These are phyloP conservation scores for Neopestalotiopsis clavispora DNA, from an alignment of 2,329 filamentous ascomycete species.

Conservation along the genomic window DNA sequence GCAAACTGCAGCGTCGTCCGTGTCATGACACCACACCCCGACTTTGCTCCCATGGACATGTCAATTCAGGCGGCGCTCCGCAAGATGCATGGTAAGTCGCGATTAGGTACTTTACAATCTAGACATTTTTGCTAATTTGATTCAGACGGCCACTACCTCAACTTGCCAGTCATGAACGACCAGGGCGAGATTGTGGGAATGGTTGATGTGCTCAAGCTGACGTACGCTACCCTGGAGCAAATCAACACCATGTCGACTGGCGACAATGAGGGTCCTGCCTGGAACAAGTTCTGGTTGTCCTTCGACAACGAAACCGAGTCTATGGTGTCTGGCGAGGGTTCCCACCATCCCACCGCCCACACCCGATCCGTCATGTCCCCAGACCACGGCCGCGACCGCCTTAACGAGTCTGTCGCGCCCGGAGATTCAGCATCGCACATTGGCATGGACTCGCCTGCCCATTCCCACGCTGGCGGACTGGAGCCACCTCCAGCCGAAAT, in stretches of 20 bases:
- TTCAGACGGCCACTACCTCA: constrained; percentile 94
- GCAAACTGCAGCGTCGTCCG: constrained; percentile 95
- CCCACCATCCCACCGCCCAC: constrained; percentile 69
- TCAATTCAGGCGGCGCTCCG: constrained; percentile 96
- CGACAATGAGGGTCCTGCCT: constrained; percentile 92
- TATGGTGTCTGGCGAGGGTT: constrained; percentile 90
- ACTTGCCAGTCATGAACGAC: constrained; percentile 98
- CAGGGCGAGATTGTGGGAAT: constrained; percentile 97
- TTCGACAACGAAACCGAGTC: constrained; percentile 95
- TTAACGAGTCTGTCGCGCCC: constrained; percentile 82
- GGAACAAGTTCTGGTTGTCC: constrained; percentile 99
- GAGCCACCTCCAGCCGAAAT: constrained; percentile 69
- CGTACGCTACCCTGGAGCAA: constrained; percentile 96
- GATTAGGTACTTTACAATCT: neutral
- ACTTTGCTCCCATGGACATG: constrained; percentile 99
- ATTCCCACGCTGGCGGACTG: constrained; percentile 59
- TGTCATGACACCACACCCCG: constrained; percentile 98
- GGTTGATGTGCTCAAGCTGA: constrained; percentile 98
- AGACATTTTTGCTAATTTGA: neutral
- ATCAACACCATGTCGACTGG: constrained; percentile 92
- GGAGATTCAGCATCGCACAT: constrained; percentile 95
- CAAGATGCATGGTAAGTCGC: constrained; percentile 92
- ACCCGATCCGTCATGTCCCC: constrained; percentile 83
- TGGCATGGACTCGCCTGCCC: constrained; percentile 78
- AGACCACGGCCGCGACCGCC: constrained; percentile 72